Base-by-base conservation (phyloP, 768 basidiomycete genomes). In the Cubamyces sp. region DNA sequence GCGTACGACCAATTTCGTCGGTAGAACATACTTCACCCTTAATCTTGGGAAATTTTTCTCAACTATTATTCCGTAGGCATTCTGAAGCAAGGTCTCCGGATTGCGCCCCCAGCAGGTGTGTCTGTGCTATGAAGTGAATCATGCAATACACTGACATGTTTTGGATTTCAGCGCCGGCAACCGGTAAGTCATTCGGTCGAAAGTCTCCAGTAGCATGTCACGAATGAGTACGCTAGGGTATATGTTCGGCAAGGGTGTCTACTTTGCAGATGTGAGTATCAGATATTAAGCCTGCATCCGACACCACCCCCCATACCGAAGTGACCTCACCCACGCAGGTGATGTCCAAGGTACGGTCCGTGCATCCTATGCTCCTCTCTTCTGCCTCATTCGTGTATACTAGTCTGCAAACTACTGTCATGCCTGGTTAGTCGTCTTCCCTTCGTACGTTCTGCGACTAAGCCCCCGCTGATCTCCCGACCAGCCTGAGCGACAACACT, bases 181-280 rank as follows among this genome's bases (percentile, higher is more conserved):
- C 79, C 64, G 83, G 81, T 68, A 50, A 40, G 68, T 23, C n/a
- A 45, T 40, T 11, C 18, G 18, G 39, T 51, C 11, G 8, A 12
- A 2, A 28, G 16, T 6, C n/a, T 12, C 1, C 15, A n/a, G 3
- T 15, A 2, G 15, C 23, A n/a, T 26, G 14, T 41, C n/a, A 15
- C 21, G 3, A 30, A 19, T 53, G 19, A 26, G 39, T 16, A 14
- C 15, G 9, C 21, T 47, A 71, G 76, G 77, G 1, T 85, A 84
- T 68, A 87, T 86, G 86, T 87, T 87, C 68, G 86, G 86, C 54
- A 86, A 87, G 71, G 86, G 84, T 46, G 82, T 85, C 39, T 86
- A 87, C 70, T 85, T 87, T 55, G 85, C 85, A 5, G 85, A 86
- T 72, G 84, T 84, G 63, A 69, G 81, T 67, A 15, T 9, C 15